Evolutionary conservation across 805 yeast genomes (phyloP), one percentile per base, ranked within the genome.

Genomic region (Cyberlindnera misumaiensis): DNA sequence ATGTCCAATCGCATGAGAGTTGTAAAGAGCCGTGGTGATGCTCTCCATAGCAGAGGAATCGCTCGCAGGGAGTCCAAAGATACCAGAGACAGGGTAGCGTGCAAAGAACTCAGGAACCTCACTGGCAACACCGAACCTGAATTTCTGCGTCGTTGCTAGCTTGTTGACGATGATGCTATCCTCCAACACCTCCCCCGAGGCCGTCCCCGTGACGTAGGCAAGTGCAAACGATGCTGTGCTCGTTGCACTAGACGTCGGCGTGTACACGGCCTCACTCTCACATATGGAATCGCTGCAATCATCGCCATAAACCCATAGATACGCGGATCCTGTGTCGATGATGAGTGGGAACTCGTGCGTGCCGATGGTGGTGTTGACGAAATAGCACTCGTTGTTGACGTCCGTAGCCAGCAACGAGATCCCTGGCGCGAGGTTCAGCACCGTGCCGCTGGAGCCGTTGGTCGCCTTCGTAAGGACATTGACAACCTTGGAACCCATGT

Each of bases 311-410:
- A 80, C 65, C 86, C 86, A 80, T 3, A 77, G 53, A 41, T 77
- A 71, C 13, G 78, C 77, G 20, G 82, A 75, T 6, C 83, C 85
- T 0, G 86, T 80, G 55, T 80, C 86, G 13, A 80, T 58, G 14
- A 80, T 64, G 29, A 80, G 58, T 5, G 74, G 73, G 47, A 68
- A 75, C 25, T 60, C 59, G n/a, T 53, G 52, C n/a, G 62, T 48
- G 16, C 61, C 66, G 28, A 69, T 57, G 11, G 65, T 64, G 24
- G 67, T 59, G 43, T 68, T 60, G 36, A 65, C 58, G 32, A 50
- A 65, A 39, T 58, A 68, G n/a, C 71, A 64, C 38, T 61, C 59
- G 28, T 47, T 49, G 40, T 53, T 48, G 9, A 13, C 38, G 34
- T 57, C 62, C 1, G 62, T 53, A 25, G 52, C 41, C 6, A 57